Base-by-base conservation (phyloP, 306 rosid species). In the Vigna radiata region DNA sequence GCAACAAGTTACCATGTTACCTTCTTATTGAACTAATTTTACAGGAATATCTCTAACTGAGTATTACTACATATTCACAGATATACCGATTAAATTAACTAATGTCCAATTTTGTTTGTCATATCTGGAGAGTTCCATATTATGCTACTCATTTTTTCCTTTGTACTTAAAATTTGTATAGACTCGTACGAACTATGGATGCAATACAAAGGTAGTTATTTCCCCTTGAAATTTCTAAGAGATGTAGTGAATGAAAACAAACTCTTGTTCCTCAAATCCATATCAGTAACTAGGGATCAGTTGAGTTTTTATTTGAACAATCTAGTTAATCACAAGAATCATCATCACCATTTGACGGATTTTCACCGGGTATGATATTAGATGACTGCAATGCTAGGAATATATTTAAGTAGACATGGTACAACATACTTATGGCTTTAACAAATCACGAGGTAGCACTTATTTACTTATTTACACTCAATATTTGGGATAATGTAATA, bases 21-120 rank as follows among this genome's bases (percentile, higher is more conserved):
- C 72, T 78, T 43, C 71, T 54, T 15, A 43, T 54, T 61, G 31
- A 41, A 64, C 72, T 37, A 50, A 67, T 58, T 59, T 52, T 54
- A 76, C 69, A 54, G 73, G 78, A 43, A 70, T 71, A 8, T 23
- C 66, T 49, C 56, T 41, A 43, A 11, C 6, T 36, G 71, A 68
- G 47, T 16, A 67, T 68, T 70, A 58, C 66, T 59, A 2, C 63
- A 31, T 29, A 36, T 47, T 27, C 48, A 70, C 23, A 64, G 6
- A n/a, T 2, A 29, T 29, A 29, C 31, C 31, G 31, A 4, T 29
- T 29, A 29, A 29, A 4, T 29, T 29, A 29, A 29, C 31, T 4
- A 29, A 4, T 29, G 31, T 29, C 31, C 31, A 29, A 29, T 3
- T 79, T 68, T 67, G 52, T 43, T 54, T 66, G 53, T 9, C 49